Base-by-base conservation (phyloP, 2,329 filamentous ascomycete genomes). In the Aspergillus ustus region DNA sequence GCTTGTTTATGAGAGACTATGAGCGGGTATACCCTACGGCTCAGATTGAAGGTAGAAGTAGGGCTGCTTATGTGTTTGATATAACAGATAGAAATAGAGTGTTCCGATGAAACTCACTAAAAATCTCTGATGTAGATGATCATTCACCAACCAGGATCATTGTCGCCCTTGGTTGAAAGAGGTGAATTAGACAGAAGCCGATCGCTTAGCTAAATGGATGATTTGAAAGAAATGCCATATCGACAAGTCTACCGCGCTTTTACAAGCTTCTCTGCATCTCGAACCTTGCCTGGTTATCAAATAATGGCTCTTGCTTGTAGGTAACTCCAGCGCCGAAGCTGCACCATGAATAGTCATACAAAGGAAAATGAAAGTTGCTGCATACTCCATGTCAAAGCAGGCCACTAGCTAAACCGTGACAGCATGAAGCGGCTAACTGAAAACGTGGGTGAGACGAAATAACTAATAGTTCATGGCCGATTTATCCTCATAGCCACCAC, bases 381-480 rank as follows among this genome's bases (percentile, higher is more conserved):
- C n/a, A 28, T 40, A 22, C 25, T 17, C 34, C 34, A 15, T 40
- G 15, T 15, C 34, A 15, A 40, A 2, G 5, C 34, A 15, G 34
- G 34, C 11, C 9, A 9, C 4, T 5, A 40, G 11, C 15, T 15
- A 15, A 17, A 15, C 11, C 13, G 9, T 15, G 34, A 13, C 13
- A 15, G 34, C 4, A 15, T 11, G n/a, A n/a, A n/a, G n/a, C n/a
- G n/a, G n/a, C n/a, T n/a, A 40, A 40, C 9, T 15, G 15, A 5
- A 13, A 6, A 13, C 15, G 4, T 15, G 34, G 11, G 4, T 5
- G 15, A 40, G 34, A 15, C 34, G 11, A 13, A 15, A 15, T 40
- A 51, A 25, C 60, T 69, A 79, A 61, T 79, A 80, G 61, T 80
- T 77, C 78, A 80, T 79, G 15, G 75, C 65, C 22, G 72, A 64